Conservation (phyloP, 192 early-diverging fungal genomes). For the Geranomyces variabilis region DNA sequence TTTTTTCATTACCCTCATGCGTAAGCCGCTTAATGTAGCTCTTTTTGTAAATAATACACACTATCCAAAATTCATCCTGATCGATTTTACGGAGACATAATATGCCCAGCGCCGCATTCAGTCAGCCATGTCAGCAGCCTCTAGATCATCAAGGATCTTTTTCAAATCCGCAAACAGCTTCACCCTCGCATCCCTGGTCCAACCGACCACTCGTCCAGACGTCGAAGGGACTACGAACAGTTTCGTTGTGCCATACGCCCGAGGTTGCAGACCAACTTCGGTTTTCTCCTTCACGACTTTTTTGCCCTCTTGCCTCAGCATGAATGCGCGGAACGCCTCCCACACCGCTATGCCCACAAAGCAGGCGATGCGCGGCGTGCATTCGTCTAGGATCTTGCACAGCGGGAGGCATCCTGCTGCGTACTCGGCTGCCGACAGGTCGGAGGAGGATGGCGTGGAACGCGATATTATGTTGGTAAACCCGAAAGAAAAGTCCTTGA, state of each 20-base stretch:
- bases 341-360: constrained; percentile 22
- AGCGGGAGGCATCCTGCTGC: neutral
- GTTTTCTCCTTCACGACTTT: neutral
- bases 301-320: neutral
- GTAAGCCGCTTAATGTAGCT: too few relatives aligned
- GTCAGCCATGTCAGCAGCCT: neutral
- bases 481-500: constrained; percentile 6
- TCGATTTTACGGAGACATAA: too few relatives aligned
- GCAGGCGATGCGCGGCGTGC: constrained; percentile 7
- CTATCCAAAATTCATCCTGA: too few relatives aligned
- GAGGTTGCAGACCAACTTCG: neutral
- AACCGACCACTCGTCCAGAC: constrained; percentile 8
- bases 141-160: constrained; percentile 9
- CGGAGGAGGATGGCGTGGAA: neutral
- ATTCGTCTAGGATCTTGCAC: neutral
- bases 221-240: constrained; percentile 25
- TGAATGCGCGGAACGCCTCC: constrained; percentile 6
- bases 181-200: constrained; percentile 1
- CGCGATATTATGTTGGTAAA: constrained; percentile 31
- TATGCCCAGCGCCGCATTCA: too few relatives aligned
- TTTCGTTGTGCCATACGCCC: neutral
- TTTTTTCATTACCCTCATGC: too few relatives aligned
- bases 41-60: too few relatives aligned
- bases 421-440: neutral
- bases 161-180: constrained; percentile 14